Conservation (phyloP, 495 filamentous ascomycete species). For the Aspergillus leporis region DNA sequence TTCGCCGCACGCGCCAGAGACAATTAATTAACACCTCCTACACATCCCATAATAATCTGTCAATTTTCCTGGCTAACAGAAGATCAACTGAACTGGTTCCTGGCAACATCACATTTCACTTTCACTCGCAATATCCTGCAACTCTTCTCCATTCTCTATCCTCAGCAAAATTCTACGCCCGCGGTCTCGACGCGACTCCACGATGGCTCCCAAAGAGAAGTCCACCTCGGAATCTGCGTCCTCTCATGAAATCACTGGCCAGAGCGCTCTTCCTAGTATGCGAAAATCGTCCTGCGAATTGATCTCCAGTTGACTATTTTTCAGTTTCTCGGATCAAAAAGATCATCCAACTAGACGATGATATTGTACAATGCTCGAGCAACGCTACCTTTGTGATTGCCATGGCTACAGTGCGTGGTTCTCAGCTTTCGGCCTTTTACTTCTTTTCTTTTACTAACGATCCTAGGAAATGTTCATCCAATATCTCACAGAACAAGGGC, state of each 20-base stretch:
- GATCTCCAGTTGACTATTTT: neutral
- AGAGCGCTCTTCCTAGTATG: slow-evolving; percentile 82
- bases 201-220: slow-evolving; percentile 84
- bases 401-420: slow-evolving; percentile 69
- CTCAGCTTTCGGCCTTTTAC: neutral
- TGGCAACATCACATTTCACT: neutral
- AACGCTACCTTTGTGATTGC: slow-evolving; percentile 95
- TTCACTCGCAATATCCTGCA: neutral
- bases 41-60: neutral
- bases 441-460: neutral
- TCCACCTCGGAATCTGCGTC: slow-evolving; percentile 59
- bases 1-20: slow-evolving; percentile 12
- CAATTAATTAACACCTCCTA: neutral
- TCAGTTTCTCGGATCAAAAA: slow-evolving; percentile 90
- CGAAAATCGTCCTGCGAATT: slow-evolving; percentile 10
- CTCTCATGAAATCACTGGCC: slow-evolving; percentile 80
- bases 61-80: neutral
- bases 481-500: slow-evolving; percentile 78
- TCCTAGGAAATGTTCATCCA: slow-evolving; percentile 92
- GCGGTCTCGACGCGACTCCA: slow-evolving; percentile 6
- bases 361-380: slow-evolving; percentile 80
- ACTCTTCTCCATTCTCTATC: neutral
- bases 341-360: slow-evolving; percentile 85
- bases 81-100: neutral
- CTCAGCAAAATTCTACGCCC: neutral